Evolutionary conservation across 169 alveolate species (phyloP).

Genomic region (Toxoplasma gondii): DNA sequence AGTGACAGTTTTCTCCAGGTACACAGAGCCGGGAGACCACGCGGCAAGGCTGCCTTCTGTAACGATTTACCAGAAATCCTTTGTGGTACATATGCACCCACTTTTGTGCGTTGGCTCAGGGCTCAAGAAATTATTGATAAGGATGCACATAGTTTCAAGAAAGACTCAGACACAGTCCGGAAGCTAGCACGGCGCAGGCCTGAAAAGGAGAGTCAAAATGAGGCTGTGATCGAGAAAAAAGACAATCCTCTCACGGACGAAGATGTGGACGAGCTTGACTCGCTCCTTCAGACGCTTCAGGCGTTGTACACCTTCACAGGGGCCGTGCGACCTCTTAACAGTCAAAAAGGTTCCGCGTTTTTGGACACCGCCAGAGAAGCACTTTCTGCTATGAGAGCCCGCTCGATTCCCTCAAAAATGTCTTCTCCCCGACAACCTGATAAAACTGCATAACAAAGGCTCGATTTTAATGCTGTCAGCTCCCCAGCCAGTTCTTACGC

Average conservation of each 20-base stretch:
- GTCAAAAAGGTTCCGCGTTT: not conserved
- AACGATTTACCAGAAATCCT: no score
- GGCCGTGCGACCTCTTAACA: not conserved
- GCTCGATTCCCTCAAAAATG: not conserved
- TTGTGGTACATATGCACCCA: no score
- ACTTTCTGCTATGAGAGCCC: not conserved
- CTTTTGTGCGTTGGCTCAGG: not conserved
- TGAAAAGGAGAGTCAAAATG: not conserved
- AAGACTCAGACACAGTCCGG: not conserved
- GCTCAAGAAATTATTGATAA: not conserved
- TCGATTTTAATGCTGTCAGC: not conserved
- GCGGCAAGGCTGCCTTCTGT: no score
- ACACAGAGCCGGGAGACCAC: no score
- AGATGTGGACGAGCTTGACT: not conserved
- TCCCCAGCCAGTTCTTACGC: no score
- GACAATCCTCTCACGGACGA: not conserved
- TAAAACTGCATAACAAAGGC: not conserved
- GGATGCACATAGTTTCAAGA: not conserved
- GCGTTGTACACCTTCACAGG: not conserved
- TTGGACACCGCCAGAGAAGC: not conserved
- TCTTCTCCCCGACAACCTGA: slow-evolving; percentile 16
- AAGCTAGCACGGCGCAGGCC: not conserved
- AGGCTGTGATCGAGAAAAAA: not conserved
- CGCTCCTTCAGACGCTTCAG: not conserved
- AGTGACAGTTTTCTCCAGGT: no score